Evolutionary conservation across 768 basidiomycete species (phyloP).

Genomic region (Rossbeevera mucosa): DNA sequence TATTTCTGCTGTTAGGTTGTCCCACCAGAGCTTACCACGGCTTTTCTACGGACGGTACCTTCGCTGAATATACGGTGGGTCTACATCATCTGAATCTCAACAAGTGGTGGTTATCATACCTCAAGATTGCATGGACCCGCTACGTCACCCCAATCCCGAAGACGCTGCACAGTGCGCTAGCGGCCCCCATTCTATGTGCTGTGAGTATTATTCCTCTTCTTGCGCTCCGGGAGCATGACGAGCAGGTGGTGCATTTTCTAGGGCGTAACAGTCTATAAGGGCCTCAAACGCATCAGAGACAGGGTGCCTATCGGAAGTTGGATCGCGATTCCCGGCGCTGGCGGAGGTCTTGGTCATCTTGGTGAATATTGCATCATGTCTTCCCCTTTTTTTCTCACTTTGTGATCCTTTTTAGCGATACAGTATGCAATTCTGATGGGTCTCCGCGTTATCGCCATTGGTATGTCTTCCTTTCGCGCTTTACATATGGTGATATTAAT

Average conservation of each 20-base stretch:
- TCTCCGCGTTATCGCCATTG: constrained; percentile 43
- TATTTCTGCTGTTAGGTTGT: no score
- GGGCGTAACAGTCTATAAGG: constrained; percentile 46
- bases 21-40: constrained; percentile 20
- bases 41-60: constrained; percentile 43
- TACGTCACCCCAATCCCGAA: constrained; percentile 46
- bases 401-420: constrained; percentile 27
- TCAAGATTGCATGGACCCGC: constrained; percentile 30
- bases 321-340: constrained; percentile 39
- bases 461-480: constrained; percentile 2
- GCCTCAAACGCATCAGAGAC: constrained; percentile 32
- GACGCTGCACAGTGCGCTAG: constrained; percentile 35
- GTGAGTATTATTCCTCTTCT: constrained; percentile 14
- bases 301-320: constrained; percentile 34
- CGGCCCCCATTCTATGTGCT: constrained; percentile 43
- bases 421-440: constrained; percentile 45
- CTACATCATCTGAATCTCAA: not conserved
- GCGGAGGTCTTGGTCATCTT: constrained; percentile 42
- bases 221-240: not conserved
- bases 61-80: constrained; percentile 36
- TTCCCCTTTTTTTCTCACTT: not conserved
- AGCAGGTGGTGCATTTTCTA: not conserved
- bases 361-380: constrained; percentile 6
- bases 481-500: no score
- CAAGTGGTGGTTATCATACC: not conserved